Evolutionary conservation across 148 eudicot genomes (phyloP).

Genomic region (Dysphania ambrosioides): DNA sequence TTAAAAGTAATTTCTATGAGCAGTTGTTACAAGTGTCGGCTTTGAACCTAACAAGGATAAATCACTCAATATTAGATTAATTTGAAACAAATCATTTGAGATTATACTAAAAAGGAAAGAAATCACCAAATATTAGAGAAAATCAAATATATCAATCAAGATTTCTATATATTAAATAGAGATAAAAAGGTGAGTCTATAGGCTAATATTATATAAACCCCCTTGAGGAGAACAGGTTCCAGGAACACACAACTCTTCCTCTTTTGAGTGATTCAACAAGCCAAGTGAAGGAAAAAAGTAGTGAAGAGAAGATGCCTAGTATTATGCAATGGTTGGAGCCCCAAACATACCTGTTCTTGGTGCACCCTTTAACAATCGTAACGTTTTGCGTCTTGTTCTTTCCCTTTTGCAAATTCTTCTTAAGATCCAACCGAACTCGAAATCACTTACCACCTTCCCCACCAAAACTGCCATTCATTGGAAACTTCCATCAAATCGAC

Average conservation of each 20-base stretch:
- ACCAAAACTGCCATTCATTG: constrained; percentile 21
- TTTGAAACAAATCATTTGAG: not conserved
- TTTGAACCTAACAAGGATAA: not conserved
- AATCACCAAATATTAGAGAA: not conserved
- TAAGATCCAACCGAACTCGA: not conserved
- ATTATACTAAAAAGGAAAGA: not conserved
- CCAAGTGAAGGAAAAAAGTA: not conserved
- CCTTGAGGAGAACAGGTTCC: too few species aligned
- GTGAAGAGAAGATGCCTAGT: not conserved
- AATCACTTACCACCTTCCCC: constrained; percentile 24
- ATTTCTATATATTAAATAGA: too few species aligned
- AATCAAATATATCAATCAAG: not conserved
- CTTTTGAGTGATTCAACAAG: not conserved
- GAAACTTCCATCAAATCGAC: constrained; percentile 28
- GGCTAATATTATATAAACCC: too few species aligned
- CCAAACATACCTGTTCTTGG: not conserved
- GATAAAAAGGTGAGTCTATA: too few species aligned
- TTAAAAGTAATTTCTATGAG: too few species aligned
- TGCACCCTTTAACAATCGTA: not conserved
- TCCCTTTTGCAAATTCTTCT: constrained; percentile 17
- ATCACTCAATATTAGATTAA: not conserved
- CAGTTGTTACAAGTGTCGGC: too few species aligned
- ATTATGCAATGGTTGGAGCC: not conserved
- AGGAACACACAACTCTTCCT: not conserved
- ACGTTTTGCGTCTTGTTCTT: constrained; percentile 16